Conservation (phyloP, 2,329 filamentous ascomycete genomes). For the Scedosporium minutisporum region DNA sequence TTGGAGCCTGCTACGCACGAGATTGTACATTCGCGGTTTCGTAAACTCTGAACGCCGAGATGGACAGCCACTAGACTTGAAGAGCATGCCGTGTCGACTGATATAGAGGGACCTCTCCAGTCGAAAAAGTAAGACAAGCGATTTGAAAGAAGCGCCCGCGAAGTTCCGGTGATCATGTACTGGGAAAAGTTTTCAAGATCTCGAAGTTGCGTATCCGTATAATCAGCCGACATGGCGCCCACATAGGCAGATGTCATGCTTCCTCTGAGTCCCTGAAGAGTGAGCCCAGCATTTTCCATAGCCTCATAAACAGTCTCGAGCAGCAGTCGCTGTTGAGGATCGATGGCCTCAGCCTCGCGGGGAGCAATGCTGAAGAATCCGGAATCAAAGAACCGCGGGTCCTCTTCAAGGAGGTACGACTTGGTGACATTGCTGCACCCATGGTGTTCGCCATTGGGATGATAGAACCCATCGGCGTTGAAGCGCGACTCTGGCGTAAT, state of each 20-base stretch:
- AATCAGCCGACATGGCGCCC: constrained; percentile 15
- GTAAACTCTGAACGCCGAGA: constrained; percentile 20
- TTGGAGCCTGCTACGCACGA: constrained; percentile 12
- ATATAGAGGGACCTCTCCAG: constrained; percentile 22
- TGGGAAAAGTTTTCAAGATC: constrained; percentile 22
- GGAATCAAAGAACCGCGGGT: constrained; percentile 16
- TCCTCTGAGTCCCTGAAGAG: constrained; percentile 13
- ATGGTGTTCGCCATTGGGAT: constrained; percentile 15
- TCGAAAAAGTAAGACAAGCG: constrained; percentile 37
- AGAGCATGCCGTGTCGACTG: constrained; percentile 26
- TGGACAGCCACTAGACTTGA: constrained; percentile 23
- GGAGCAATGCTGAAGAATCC: constrained; percentile 15
- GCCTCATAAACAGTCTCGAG: constrained; percentile 18
- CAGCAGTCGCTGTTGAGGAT: constrained; percentile 18
- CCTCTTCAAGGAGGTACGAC: constrained; percentile 18
- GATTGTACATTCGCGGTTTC: constrained; percentile 16
- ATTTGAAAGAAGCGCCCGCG: constrained; percentile 44
- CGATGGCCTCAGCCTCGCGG: constrained; percentile 15
- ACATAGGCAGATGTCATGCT: constrained; percentile 19
- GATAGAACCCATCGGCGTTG: constrained; percentile 23
- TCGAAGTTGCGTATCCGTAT: constrained; percentile 12
- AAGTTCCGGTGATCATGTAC: constrained; percentile 37
- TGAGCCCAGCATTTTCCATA: constrained; percentile 22
- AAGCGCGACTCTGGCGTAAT: constrained; percentile 37
- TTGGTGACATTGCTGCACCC: constrained; percentile 7